Conservation (phyloP, 805 yeast species). For the Saccharomycopsis selenospora region DNA sequence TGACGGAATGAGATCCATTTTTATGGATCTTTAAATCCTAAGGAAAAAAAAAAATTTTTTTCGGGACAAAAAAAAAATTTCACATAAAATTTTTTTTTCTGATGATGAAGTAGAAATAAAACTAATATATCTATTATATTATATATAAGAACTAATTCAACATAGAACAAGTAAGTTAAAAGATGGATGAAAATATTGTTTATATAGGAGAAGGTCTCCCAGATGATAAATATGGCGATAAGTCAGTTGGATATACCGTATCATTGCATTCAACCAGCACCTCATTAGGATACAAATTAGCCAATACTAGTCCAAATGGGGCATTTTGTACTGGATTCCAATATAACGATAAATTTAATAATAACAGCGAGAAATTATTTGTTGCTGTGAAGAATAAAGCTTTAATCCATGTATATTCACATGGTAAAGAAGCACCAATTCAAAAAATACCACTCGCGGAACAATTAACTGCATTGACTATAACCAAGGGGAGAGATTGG, state of each 20-base stretch:
- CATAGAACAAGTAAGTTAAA: no score
- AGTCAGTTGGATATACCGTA: constrained; percentile 35
- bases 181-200: constrained; percentile 45
- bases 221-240: constrained; percentile 39
- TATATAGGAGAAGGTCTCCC: constrained; percentile 40
- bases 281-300: constrained; percentile 39
- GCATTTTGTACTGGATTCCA: constrained; percentile 42
- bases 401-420: constrained; percentile 55
- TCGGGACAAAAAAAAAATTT: no score
- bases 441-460: constrained; percentile 85
- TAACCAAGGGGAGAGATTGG: constrained; percentile 34
- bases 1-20: no score
- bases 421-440: constrained; percentile 46
- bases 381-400: constrained; percentile 69
- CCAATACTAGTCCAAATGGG: constrained; percentile 42
- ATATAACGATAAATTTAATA: constrained; percentile 42
- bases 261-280: constrained; percentile 38
- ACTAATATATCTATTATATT: no score
- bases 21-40: no score
- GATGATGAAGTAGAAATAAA: no score
- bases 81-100: no score
- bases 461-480: constrained; percentile 49
- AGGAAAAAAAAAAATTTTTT: no score
- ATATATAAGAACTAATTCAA: no score
- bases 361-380: constrained; percentile 48